Base-by-base conservation (phyloP, 2,329 filamentous ascomycete genomes). In the Colletotrichum filicis region DNA sequence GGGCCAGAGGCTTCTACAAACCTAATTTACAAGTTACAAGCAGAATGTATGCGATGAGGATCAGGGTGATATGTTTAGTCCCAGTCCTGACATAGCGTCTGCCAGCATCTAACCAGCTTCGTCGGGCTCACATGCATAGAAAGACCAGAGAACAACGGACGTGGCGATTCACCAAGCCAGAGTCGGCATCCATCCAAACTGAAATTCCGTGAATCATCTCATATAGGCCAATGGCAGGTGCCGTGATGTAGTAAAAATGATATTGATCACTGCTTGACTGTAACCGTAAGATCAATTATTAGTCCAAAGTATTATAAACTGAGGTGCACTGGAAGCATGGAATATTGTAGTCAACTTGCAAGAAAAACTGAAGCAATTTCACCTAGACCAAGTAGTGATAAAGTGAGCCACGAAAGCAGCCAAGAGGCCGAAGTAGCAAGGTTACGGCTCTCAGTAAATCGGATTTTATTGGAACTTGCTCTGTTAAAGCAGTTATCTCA, bases 1-100 rank as follows among this genome's bases (percentile, higher is more conserved):
- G 42, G 42, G 19, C 8, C 42, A 56, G 9, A 42, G 35, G 8
- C 12, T 6, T 24, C 7, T 22, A 30, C n/a, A n/a, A 22, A 26
- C 69, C 75, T 52, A 75, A 65, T 75, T 74, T 73, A 5, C 42
- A 58, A 65, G 76, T 75, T 74, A 5, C 42, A 58, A 9, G 74
- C 19, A 49, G 19, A 22, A 49, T 49, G 42, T 49, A 49, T 9
- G 42, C 42, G 42, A n/a, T 22, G 7, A 49, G 42, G 19, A 49
- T n/a, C 8, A 49, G 42, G n/a, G 42, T 22, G 19, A 22, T 8
- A 22, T 49, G 7, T n/a, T 22, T 19, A 8, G 2, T 49, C 5
- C 8, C 42, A 49, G 19, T 49, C 19, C 42, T 49, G 11, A 22
- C 8, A 49, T 4, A 11, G 19, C 42, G 8, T 22, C 19, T 22